phyloP scores from a whole-genome alignment of 2,329 filamentous ascomycete species.

The Clarireedia hainanense region DNA sequence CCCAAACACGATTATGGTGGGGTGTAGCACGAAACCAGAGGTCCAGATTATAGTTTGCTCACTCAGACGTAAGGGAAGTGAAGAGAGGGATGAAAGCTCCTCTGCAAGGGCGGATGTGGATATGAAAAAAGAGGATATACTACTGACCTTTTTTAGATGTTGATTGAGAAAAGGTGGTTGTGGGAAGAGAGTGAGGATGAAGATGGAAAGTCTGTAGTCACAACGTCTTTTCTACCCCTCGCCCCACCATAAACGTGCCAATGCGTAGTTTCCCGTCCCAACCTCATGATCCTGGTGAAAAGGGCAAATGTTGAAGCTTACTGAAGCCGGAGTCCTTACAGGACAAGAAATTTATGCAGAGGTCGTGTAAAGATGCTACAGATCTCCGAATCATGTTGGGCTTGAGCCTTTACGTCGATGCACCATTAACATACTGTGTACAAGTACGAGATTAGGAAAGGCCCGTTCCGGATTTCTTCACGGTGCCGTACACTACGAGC shows the following conservation, averaged over 20 bases:
- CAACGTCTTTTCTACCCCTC: slow-evolving; percentile 7
- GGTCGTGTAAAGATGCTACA: not conserved
- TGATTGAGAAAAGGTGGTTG: not conserved
- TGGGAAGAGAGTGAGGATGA: slow-evolving; percentile 1
- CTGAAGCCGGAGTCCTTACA: not conserved
- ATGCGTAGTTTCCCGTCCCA: slow-evolving; percentile 4
- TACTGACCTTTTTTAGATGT: not conserved
- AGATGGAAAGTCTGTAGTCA: slow-evolving; percentile 3
- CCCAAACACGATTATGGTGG: slow-evolving; percentile 13
- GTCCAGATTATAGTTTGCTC: slow-evolving; percentile 2
- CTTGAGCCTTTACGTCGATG: no score
- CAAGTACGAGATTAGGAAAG: not conserved
- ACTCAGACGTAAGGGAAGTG: not conserved
- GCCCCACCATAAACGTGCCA: slow-evolving; percentile 9
- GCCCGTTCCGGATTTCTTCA: not conserved
- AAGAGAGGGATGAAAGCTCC: not conserved
- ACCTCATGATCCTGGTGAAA: not conserved
- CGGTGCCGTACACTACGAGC: no score
- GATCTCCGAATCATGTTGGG: not conserved
- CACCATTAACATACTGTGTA: not conserved
- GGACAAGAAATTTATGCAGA: not conserved
- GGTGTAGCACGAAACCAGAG: slow-evolving; percentile 17
- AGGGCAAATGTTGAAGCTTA: not conserved
- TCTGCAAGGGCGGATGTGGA: not conserved
- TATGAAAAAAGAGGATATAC: not conserved